phyloP scores from a whole-genome alignment of 2,329 filamentous ascomycete genomes.

The Lanzia echinophila region DNA sequence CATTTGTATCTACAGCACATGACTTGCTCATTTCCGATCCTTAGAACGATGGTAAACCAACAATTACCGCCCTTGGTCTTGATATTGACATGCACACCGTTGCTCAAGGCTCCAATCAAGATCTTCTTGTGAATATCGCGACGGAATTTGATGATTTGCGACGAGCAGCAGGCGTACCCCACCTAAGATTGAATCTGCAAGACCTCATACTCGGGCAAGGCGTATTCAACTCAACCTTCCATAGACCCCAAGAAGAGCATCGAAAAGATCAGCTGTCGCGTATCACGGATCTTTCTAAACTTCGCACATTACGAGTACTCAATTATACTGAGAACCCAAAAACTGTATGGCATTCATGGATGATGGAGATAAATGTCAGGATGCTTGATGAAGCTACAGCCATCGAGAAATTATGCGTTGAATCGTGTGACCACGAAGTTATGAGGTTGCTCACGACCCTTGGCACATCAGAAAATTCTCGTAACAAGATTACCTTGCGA shows the following conservation, averaged over 20 bases:
- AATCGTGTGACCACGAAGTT: not conserved
- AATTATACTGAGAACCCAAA: not conserved
- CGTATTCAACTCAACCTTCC: not conserved
- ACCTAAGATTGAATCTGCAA: not conserved
- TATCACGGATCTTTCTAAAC: not conserved
- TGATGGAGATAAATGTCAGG: not conserved
- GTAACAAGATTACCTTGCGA: not conserved
- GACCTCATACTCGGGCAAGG: not conserved
- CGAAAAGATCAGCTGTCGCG: not conserved
- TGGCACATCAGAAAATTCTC: not conserved
- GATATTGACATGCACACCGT: not conserved
- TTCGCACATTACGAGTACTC: not conserved
- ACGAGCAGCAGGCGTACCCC: not conserved
- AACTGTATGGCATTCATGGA: not conserved
- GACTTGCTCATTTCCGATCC: not conserved
- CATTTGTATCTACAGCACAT: not conserved
- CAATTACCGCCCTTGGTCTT: not conserved
- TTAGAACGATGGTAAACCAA: not conserved
- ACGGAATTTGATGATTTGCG: not conserved
- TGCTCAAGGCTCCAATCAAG: not conserved
- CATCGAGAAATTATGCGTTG: not conserved
- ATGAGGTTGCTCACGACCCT: not conserved
- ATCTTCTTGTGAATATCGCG: not conserved
- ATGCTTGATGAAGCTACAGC: not conserved
- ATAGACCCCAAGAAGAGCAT: not conserved